phyloP scores from a whole-genome alignment of 202 grass and related monocot species.

The Bolboschoenoplectus hybrid region DNA sequence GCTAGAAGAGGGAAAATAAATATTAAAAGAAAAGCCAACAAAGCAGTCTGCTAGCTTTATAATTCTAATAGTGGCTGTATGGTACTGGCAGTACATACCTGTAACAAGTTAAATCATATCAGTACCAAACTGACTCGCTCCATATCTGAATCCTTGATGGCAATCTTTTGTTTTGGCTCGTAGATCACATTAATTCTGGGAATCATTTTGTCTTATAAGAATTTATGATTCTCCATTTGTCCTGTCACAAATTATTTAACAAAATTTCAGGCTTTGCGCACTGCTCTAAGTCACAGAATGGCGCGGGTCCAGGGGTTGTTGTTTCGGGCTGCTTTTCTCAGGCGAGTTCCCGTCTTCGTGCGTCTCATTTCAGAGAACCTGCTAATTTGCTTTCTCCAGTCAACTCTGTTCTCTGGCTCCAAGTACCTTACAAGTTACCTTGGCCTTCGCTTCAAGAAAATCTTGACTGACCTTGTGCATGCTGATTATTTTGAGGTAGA shows the following conservation, averaged over 20 bases:
- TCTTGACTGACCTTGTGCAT: conserved; percentile 90
- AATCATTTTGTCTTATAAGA: conserved; percentile 15
- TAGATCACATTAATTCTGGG: not conserved
- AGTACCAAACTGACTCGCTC: not conserved
- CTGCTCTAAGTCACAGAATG: conserved; percentile 91
- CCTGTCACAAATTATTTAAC: not conserved
- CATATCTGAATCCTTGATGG: not conserved
- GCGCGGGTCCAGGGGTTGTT: conserved; percentile 94
- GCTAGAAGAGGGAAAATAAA: not conserved
- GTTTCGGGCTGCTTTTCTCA: conserved; percentile 96
- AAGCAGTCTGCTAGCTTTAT: not conserved
- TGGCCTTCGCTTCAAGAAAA: conserved; percentile 87
- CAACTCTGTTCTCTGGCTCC: conserved; percentile 73
- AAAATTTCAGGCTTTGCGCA: conserved; percentile 75
- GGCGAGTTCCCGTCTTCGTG: conserved; percentile 73
- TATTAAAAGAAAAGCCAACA: not conserved
- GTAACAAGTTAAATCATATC: not conserved
- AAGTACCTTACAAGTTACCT: conserved; percentile 89
- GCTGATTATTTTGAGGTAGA: conserved; percentile 93
- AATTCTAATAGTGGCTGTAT: not conserved
- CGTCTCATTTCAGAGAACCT: conserved; percentile 89
- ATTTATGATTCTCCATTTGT: not conserved
- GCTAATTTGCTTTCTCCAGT: conserved; percentile 90
- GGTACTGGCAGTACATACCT: not conserved
- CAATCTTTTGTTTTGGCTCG: not conserved